Conservation (phyloP, 179 eudicot genomes). For the Amaranthus tricolor region DNA sequence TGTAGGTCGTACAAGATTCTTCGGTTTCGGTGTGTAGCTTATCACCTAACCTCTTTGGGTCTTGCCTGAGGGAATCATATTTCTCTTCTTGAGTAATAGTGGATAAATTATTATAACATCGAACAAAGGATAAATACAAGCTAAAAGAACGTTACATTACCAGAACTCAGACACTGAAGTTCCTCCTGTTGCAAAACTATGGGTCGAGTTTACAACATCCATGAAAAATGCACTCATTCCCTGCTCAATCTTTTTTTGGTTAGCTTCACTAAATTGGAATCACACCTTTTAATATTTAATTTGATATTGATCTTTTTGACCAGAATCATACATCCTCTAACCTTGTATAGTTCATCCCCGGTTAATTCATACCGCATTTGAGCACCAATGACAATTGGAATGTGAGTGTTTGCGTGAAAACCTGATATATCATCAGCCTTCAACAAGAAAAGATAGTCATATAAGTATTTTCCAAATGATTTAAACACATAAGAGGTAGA, state of each 20-base stretch:
- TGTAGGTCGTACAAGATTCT: slow-evolving; percentile 89
- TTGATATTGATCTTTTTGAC: too few species aligned
- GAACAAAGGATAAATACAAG: background rate
- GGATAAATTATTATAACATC: background rate
- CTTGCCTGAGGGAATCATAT: slow-evolving; percentile 38
- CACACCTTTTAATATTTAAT: background rate
- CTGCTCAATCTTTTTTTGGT: slow-evolving; percentile 32
- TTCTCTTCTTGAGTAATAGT: background rate
- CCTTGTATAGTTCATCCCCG: slow-evolving; percentile 80
- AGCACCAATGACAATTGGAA: slow-evolving; percentile 76
- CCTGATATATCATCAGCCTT: slow-evolving; percentile 72
- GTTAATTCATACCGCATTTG: slow-evolving; percentile 85
- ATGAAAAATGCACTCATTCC: slow-evolving; percentile 66
- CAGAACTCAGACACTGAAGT: slow-evolving; percentile 72
- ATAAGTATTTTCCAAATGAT: background rate
- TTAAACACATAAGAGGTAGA: background rate
- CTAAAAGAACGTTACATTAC: slow-evolving; percentile 27
- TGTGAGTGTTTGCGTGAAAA: slow-evolving; percentile 82
- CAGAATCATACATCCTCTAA: slow-evolving; percentile 8
- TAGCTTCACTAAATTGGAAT: background rate
- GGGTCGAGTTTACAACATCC: slow-evolving; percentile 73
- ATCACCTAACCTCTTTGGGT: slow-evolving; percentile 63
- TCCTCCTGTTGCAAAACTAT: slow-evolving; percentile 85
- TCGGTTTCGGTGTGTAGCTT: slow-evolving; percentile 53
- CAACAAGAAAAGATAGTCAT: background rate